Base-by-base conservation (phyloP, 169 alveolate genomes). In the Plasmodium knowlesi region DNA sequence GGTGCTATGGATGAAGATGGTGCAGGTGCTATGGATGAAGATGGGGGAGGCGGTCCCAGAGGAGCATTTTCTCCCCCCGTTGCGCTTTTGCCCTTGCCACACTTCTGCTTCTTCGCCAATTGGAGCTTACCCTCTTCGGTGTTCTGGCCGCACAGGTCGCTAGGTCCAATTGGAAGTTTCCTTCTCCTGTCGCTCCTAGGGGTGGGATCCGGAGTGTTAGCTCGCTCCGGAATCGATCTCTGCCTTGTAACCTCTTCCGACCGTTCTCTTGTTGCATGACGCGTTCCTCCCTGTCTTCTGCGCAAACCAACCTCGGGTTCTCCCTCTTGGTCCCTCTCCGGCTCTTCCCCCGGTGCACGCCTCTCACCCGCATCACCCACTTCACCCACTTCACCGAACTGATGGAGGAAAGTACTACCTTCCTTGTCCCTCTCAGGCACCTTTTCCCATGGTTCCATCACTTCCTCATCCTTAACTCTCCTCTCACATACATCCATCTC, bases 61-160 rank as follows among this genome's bases (percentile, higher is more conserved):
- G 30, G 39, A 10, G 37, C 25, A 2, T 5, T 70, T 0, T 9
- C 6, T 30, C 30, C 14, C 70, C 32, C 39, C 16, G 32, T 19
- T 5, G 34, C 70, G 54, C 73, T 25, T 37, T 79, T 41, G 12
- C 71, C 70, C 25, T 32, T 41, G 41, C 14, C 39, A 50, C 74
- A 54, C 70, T 82, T 82, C 70, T 19, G 25, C 54, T 82, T 82
- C 39, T 82, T 53, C 57, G 22, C 89, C 70, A 53, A 82, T 6
- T 46, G 12, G 0, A 16, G 34, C 53, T 82, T 82, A 82, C 89
- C 89, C 70, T 82, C 79, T 41, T 37, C 70, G 71, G 79, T 82
- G 54, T 37, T 82, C 70, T 82, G 61, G 12, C 43, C 1, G 8
- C 32, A 79, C 9, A 32, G 6, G 70, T 37, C 39, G 32, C 16